Percentiles rank a stretch among this genome's conserved stretches.
phyloP scores from a whole-genome alignment of 768 basidiomycete genomes.

The Royoungia palumana region DNA sequence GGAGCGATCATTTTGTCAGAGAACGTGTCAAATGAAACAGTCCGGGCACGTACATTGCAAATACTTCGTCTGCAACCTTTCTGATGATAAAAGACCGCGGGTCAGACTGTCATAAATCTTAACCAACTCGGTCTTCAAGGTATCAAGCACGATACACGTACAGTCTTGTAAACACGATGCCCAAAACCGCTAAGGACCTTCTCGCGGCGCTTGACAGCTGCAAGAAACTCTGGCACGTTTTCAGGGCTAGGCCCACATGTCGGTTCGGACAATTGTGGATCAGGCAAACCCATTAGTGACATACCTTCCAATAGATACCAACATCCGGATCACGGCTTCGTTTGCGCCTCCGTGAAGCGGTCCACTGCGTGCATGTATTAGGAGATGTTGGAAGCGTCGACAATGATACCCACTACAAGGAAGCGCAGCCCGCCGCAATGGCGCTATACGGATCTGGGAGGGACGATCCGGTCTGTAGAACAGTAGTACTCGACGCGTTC shows the following conservation, averaged over 20 bases:
- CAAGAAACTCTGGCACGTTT: constrained; percentile 82
- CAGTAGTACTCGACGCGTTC: constrained; percentile 83
- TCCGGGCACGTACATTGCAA: constrained; percentile 60
- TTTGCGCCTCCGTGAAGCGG: constrained; percentile 72
- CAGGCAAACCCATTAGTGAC: constrained; percentile 16
- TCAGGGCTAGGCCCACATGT: constrained; percentile 49
- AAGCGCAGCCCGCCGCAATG: constrained; percentile 85
- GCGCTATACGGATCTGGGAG: constrained; percentile 90
- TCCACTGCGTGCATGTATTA: constrained; percentile 7
- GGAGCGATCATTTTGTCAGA: background rate
- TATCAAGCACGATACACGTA: constrained; percentile 25
- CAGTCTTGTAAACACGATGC: constrained; percentile 80
- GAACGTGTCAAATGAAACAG: background rate
- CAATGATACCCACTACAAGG: constrained; percentile 65
- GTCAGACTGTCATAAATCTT: constrained; percentile 56
- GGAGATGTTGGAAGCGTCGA: background rate
- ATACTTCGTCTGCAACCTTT: constrained; percentile 89
- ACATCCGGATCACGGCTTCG: constrained; percentile 93
- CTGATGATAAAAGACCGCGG: constrained; percentile 89
- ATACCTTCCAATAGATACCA: constrained; percentile 80
- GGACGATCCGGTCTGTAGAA: constrained; percentile 84
- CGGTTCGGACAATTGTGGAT: background rate
- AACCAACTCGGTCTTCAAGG: background rate
- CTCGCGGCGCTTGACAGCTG: constrained; percentile 83
- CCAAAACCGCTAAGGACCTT: constrained; percentile 90